Base-by-base conservation (phyloP, 2,329 filamentous ascomycete genomes). In the Penicillium sp. region DNA sequence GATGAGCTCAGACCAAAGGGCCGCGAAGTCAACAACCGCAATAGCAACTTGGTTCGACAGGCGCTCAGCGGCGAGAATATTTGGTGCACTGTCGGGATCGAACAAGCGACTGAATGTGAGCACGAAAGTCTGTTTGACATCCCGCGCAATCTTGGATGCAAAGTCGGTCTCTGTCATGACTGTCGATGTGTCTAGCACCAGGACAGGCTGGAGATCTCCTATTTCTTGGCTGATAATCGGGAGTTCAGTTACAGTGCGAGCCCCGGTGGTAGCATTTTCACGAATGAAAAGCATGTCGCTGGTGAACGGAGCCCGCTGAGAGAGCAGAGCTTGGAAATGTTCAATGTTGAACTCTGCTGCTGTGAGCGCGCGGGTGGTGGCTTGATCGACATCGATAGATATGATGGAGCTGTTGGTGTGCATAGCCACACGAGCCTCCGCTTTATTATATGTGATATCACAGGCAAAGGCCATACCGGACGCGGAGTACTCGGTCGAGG, bases 391-490 rank as follows among this genome's bases (percentile, higher is more conserved):
- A 1, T 53, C 33, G 7, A 66, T 56, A 7, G 51, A 56, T 12
- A 58, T 63, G 33, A 67, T 64, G 8, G 65, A 67, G 42, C 64
- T 66, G 43, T 67, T 67, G 9, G 64, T 62, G 43, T 66, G 65
- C 64, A 67, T 66, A 3, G 53, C 52, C 2, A 68, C 50, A 26
- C 53, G 51, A 10, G 63, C 65, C 8, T 62, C 45, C 1, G 63
- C 63, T 46, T 62, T 58, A 13, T 57, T 52, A 35, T 68, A 68
- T 8, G 54, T 34, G 7, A 68, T 59, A 15, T 61, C 60, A 49
- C 65, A 68, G 28, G 61, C 64, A 48, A 67, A 66, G n/a, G 64
- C 58, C 17, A 54, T 55, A 3, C 64, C 63, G 1, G 58, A 59
- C 1, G 63, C 61, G 3, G 57, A 56, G 41, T 61, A 64, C 15